phyloP scores from a whole-genome alignment of 352 stramenopile genomes.

The Globisporangium lucens region DNA sequence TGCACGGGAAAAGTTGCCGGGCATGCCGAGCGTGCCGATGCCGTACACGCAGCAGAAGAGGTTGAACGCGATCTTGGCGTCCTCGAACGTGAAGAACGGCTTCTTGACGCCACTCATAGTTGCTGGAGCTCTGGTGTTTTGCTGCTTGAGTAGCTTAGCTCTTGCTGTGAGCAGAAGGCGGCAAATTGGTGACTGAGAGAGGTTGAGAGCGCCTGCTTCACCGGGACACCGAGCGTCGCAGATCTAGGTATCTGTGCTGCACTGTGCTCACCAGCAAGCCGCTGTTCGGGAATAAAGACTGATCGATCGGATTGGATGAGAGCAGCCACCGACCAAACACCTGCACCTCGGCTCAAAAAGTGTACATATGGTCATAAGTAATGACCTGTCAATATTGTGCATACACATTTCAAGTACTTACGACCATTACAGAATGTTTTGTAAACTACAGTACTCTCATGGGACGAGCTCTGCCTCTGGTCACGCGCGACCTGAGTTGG shows the following conservation, averaged over 20 bases:
- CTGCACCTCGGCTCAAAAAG: background rate
- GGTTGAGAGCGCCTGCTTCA: background rate
- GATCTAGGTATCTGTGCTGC: background rate
- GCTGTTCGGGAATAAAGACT: background rate
- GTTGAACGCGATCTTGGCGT: conserved; percentile 25
- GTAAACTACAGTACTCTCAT: background rate
- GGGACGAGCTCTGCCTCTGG: too few species aligned
- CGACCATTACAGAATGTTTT: too few species aligned
- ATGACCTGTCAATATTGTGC: background rate
- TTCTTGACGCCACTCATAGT: conserved; percentile 3
- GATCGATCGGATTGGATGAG: background rate
- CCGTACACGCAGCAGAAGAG: conserved; percentile 25
- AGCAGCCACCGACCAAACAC: background rate
- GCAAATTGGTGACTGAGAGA: conserved; percentile 5
- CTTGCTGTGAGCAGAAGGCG: background rate
- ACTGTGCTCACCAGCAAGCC: background rate
- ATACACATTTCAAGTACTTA: background rate
- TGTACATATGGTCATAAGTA: background rate
- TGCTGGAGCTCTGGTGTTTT: background rate
- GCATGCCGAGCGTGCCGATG: conserved; percentile 32
- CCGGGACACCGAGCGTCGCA: background rate
- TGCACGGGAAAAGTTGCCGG: conserved; percentile 25
- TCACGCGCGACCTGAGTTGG: background rate
- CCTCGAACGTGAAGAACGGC: conserved; percentile 24
- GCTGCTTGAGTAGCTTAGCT: background rate